These are phyloP conservation scores for Roridomyces roridus DNA, from an alignment of 768 basidiomycete species.

Conservation along the genomic window DNA sequence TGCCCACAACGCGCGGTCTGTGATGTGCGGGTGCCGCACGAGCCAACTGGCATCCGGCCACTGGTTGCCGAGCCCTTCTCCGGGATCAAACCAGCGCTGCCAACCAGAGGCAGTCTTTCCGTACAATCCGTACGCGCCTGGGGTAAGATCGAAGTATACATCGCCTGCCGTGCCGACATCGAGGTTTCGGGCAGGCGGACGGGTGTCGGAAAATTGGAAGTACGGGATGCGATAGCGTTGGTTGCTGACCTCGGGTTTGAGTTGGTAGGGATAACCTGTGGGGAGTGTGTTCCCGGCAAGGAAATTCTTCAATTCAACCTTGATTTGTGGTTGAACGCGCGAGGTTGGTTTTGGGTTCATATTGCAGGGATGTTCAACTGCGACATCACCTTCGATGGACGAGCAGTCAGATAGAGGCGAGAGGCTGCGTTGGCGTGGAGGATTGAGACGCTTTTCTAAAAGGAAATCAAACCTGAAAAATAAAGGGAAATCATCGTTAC, in stretches of 20 bases:
- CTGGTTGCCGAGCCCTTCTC: neutral
- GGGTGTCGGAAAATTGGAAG: neutral
- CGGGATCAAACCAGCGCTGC: slow-evolving; percentile 7
- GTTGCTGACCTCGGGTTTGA: neutral
- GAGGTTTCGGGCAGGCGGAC: neutral
- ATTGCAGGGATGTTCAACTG: neutral
- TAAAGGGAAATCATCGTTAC: no score
- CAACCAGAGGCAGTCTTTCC: neutral
- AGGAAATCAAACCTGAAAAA: no score
- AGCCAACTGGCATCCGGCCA: slow-evolving; percentile 4
- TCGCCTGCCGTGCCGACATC: slow-evolving; percentile 7
- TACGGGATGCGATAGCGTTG: neutral
- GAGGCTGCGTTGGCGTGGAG: no score
- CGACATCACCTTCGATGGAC: no score
- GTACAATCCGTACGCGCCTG: neutral
- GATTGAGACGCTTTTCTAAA: no score
- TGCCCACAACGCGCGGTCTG: neutral
- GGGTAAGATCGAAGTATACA: slow-evolving; percentile 1
- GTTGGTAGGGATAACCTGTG: neutral
- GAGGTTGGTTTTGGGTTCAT: neutral
- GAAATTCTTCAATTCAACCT: neutral
- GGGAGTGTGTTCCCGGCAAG: neutral
- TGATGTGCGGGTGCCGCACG: slow-evolving; percentile 2
- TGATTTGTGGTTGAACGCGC: neutral
- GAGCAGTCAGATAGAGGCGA: no score